Conservation (phyloP, 1,139 yeast species). For the Nakaseomyces bracarensis region DNA sequence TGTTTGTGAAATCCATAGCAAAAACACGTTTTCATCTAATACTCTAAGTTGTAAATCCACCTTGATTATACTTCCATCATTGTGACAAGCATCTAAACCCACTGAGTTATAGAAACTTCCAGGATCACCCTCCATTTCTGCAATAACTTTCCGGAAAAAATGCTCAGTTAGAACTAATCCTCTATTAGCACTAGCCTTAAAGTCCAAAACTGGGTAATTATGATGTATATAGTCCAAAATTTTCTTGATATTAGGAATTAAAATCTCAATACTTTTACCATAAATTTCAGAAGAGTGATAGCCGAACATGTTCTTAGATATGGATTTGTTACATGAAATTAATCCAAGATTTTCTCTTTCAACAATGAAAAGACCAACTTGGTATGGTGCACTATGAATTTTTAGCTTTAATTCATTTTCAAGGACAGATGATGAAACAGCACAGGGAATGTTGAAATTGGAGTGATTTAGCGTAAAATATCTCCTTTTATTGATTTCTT, state of each 20-base stretch:
- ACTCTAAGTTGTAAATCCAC: conserved; percentile 80
- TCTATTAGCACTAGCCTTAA: conserved; percentile 26
- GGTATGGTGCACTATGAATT: conserved; percentile 71
- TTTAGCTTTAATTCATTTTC: conserved; percentile 41
- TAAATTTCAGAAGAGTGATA: conserved; percentile 41
- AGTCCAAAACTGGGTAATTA: conserved; percentile 37
- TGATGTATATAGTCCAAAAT: conserved; percentile 44
- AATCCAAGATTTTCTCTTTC: conserved; percentile 20
- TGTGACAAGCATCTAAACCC: conserved; percentile 61
- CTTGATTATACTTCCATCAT: conserved; percentile 56
- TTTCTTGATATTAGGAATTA: conserved; percentile 59
- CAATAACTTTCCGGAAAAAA: conserved; percentile 57
- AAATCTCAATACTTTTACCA: conserved; percentile 43
- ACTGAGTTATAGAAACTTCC: conserved; percentile 47
- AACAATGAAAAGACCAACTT: conserved; percentile 76
- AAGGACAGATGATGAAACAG: conserved; percentile 54
- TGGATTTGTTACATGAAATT: conserved; percentile 58
- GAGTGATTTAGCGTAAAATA: conserved; percentile 52
- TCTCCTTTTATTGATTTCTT: conserved; percentile 44
- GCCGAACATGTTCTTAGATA: conserved; percentile 74
- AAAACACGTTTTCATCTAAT: conserved; percentile 47
- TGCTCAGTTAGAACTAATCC: conserved; percentile 81
- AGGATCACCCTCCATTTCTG: conserved; percentile 20
- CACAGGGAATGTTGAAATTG: conserved; percentile 52
- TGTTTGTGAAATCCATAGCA: conserved; percentile 85